These are phyloP conservation scores for Physcomitrium patens DNA, from an alignment of 225 moss, liverwort and hornwort genomes.

Conservation along the genomic window DNA sequence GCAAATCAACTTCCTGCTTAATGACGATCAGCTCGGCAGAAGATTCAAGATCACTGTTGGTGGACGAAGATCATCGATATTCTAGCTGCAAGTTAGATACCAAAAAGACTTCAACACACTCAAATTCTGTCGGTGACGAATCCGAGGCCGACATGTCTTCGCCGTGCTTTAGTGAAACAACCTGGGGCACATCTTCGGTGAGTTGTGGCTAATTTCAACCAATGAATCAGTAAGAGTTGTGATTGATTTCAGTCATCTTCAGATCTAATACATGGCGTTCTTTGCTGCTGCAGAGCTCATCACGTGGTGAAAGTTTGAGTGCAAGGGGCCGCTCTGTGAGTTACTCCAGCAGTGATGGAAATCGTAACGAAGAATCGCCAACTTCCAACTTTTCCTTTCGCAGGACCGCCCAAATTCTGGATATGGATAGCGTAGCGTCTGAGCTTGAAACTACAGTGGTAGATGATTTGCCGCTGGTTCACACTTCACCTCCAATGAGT, in stretches of 20 bases:
- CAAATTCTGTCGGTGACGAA: background rate
- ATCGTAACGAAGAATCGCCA: conserved; percentile 29
- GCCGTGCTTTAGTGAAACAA: conserved; percentile 30
- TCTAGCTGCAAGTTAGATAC: background rate
- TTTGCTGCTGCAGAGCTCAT: conserved; percentile 29
- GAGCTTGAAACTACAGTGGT: conserved; percentile 8
- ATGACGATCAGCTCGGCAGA: background rate
- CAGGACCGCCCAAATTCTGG: conserved; percentile 30
- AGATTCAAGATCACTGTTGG: conserved; percentile 24
- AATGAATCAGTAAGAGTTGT: no score
- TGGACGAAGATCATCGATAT: background rate
- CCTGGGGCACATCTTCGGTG: conserved; percentile 40
- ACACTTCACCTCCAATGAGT: background rate
- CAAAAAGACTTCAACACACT: conserved; percentile 4
- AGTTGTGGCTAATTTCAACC: conserved; percentile 11
- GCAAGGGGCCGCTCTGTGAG: conserved; percentile 23
- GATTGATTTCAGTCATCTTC: no score
- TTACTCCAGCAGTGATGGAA: conserved; percentile 18
- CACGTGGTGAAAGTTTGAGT: conserved; percentile 20
- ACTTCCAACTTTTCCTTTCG: conserved; percentile 15
- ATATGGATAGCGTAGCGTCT: conserved; percentile 32
- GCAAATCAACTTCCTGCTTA: conserved; percentile 19
- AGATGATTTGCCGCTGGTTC: background rate
- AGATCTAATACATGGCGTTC: background rate
- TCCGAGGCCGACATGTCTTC: conserved; percentile 17